Percentiles rank a stretch among this genome's conserved stretches.
These are phyloP conservation scores for Haplosporangium sp. DNA, from an alignment of 371 early-diverging fungal genomes.

Conservation along the genomic window DNA sequence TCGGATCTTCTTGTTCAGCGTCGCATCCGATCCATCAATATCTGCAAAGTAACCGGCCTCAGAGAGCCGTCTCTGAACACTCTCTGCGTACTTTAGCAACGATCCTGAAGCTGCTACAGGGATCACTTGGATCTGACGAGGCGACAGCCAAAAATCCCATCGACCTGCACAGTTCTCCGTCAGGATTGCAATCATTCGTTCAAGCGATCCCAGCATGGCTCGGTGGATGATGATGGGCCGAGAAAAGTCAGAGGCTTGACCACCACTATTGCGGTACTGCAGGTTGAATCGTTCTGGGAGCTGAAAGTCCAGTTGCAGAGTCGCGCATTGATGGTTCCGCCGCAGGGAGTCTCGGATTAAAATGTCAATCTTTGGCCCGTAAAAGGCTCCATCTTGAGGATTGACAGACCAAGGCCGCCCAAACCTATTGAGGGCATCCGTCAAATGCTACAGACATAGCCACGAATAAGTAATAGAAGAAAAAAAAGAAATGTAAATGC, in stretches of 20 bases:
- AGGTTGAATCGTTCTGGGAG: conserved; percentile 94
- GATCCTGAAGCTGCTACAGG: conserved; percentile 78
- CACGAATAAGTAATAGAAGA: background rate
- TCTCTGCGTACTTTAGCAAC: conserved; percentile 76
- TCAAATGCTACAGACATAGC: conserved; percentile 60
- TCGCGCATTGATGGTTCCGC: conserved; percentile 97
- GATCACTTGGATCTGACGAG: conserved; percentile 94
- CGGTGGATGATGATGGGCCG: conserved; percentile 99
- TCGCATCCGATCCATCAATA: conserved; percentile 87
- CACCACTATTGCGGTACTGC: conserved; percentile 80
- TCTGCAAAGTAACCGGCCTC: conserved; percentile 88
- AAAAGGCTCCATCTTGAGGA: conserved; percentile 99
- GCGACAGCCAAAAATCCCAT: conserved; percentile 99
- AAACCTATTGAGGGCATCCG: conserved; percentile 81
- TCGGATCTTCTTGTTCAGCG: conserved; percentile 97
- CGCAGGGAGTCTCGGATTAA: conserved; percentile 94
- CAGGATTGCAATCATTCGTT: conserved; percentile 98
- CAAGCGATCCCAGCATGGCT: conserved; percentile 98
- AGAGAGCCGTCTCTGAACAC: conserved; percentile 63
- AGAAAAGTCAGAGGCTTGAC: conserved; percentile 63
- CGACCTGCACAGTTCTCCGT: conserved; percentile 96
- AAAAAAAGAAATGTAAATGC: conserved; percentile 26
- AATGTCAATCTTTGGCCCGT: conserved; percentile 99
- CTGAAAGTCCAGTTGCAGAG: conserved; percentile 99
- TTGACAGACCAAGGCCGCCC: conserved; percentile 91